Evolutionary conservation across 768 basidiomycete species (phyloP), one percentile per base, ranked within the genome.

Genomic region (Russula compacta): DNA sequence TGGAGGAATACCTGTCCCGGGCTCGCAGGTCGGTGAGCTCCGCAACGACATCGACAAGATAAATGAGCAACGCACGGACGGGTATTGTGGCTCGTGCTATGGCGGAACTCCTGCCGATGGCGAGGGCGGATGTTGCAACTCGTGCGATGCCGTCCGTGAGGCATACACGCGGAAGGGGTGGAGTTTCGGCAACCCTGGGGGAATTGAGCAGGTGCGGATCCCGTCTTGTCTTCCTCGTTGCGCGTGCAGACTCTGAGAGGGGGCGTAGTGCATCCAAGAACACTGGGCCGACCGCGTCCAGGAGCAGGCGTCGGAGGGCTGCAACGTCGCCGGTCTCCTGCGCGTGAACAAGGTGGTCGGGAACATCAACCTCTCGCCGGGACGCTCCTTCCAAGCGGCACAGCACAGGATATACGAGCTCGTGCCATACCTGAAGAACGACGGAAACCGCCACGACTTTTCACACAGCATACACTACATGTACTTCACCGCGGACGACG

Each of bases 261-360:
- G 8, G 11, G 8, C n/a, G 33, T 70, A 98, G 93, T 99, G 97
- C 72, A 82, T 86, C 51, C 74, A 87, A 63, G 97, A 99, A 75
- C 91, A 93, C 36, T 99, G 95, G 95, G 81, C 90, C 29, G 93
- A 95, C 6, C 94, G 89, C 71, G 81, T 99, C 64, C 85, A 85
- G 73, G 89, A 94, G 35, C 95, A 98, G 71, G 84, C 92, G 5
- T 81, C 84, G 54, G 97, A 99, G 68, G 97, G 97, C 0, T 99
- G 97, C 78, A 95, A 93, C 72, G 78, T 98, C 64, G 83, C 86
- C 24, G 97, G 97, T 47, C 85, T 86, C 56, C 83, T 99, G 61
- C 89, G 88, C 58, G 92, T 98, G 58, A 98, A 98, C 82, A 97
- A 98, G 74, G 95, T 98, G 65, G 82, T 93, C 65, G 94, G 95